Percentiles rank a stretch among this genome's conserved stretches.
Conservation (phyloP, 2,329 filamentous ascomycete species). For the Dothistroma septosporum region DNA sequence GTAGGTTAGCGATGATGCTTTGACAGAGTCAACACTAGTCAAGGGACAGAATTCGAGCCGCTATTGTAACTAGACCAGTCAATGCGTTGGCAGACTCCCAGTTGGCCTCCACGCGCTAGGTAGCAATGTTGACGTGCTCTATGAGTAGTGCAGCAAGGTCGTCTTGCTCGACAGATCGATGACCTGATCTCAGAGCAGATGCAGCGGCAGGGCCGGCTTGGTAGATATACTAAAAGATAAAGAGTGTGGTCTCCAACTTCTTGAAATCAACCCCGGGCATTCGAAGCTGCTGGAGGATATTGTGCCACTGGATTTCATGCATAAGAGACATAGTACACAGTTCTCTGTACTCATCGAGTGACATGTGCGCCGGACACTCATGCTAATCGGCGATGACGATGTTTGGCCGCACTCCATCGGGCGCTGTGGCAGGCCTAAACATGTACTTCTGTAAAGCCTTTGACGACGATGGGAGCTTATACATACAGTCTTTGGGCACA, state of each 20-base stretch:
- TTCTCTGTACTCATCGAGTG: slow-evolving; percentile 51
- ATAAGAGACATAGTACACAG: slow-evolving; percentile 49
- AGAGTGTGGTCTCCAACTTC: slow-evolving; percentile 45
- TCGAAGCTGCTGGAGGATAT: slow-evolving; percentile 49
- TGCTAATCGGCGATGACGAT: slow-evolving; percentile 46
- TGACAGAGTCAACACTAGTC: neutral
- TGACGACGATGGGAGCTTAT: slow-evolving; percentile 38
- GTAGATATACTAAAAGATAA: slow-evolving; percentile 51
- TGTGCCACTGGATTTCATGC: slow-evolving; percentile 45
- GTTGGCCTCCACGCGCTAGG: slow-evolving; percentile 14
- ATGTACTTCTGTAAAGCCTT: slow-evolving; percentile 32
- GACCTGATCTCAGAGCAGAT: neutral
- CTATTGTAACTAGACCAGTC: slow-evolving; percentile 20
- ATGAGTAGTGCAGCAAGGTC: neutral
- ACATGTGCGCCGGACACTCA: slow-evolving; percentile 45
- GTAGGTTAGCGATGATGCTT: slow-evolving; percentile 10
- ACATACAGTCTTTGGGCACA: slow-evolving; percentile 29
- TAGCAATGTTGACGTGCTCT: neutral
- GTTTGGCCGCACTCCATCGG: slow-evolving; percentile 20
- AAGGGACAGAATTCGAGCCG: slow-evolving; percentile 24
- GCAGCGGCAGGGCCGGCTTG: slow-evolving; percentile 52
- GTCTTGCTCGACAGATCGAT: neutral
- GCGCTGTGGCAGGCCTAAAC: slow-evolving; percentile 25
- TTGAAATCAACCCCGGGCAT: slow-evolving; percentile 58
- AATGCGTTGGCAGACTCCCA: slow-evolving; percentile 29